phyloP scores from a whole-genome alignment of 768 basidiomycete genomes.

The Leucosporidium creatinivorum region DNA sequence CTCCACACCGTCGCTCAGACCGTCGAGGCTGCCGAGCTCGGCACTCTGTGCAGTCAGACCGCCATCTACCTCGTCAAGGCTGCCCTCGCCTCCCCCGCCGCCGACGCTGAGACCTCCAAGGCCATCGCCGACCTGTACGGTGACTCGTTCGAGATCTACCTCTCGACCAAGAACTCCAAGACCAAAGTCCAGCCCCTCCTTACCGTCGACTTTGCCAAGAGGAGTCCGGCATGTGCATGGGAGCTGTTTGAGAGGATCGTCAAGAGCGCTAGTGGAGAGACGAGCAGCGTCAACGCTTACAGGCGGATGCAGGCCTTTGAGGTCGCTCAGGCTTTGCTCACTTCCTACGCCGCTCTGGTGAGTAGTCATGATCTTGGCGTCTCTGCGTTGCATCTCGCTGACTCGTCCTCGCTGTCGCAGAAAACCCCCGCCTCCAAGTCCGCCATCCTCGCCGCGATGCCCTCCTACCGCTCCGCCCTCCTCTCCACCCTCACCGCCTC shows the following conservation, averaged over 20 bases:
- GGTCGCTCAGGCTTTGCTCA: constrained; percentile 60
- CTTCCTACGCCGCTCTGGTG: constrained; percentile 48
- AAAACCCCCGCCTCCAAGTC: constrained; percentile 17
- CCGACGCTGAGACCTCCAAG: constrained; percentile 1
- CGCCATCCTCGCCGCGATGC: constrained; percentile 28
- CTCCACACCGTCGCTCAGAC: constrained; percentile 20
- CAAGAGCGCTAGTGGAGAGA: constrained; percentile 44
- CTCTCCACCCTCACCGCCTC: constrained; percentile 50
- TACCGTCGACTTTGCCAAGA: constrained; percentile 20
- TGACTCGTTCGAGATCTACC: constrained; percentile 23
- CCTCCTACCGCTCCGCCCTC: constrained; percentile 50
- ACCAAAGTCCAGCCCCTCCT: constrained; percentile 27
- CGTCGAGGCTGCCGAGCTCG: constrained; percentile 21
- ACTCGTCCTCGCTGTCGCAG: constrained; percentile 39
- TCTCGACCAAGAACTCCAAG: constrained; percentile 32
- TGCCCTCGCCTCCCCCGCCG: constrained; percentile 15
- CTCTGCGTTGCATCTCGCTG: not conserved
- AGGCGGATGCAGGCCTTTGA: constrained; percentile 67
- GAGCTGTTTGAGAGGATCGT: constrained; percentile 48
- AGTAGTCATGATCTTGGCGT: constrained; percentile 11
- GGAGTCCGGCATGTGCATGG: constrained; percentile 20
- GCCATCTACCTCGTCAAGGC: constrained; percentile 28
- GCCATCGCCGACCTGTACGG: constrained; percentile 12
- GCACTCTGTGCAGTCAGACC: constrained; percentile 19
- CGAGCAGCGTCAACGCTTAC: constrained; percentile 65